phyloP scores from a whole-genome alignment of 148 eudicot genomes.

The Dysphania ambrosioides region DNA sequence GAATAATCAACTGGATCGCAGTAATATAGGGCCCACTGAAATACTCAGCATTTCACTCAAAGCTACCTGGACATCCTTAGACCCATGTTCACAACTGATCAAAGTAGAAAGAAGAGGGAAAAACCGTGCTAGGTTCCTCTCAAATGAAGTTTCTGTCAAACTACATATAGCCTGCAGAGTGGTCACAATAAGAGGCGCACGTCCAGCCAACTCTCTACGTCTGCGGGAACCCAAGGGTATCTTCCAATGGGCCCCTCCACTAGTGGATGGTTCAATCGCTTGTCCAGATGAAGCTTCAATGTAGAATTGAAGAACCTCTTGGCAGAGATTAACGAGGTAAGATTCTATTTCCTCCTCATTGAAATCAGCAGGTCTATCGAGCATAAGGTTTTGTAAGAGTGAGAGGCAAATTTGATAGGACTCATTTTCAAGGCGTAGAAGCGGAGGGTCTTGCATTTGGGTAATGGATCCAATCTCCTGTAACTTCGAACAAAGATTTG shows the following conservation, averaged over 20 bases:
- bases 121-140: conserved; percentile 56
- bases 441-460: conserved; percentile 98
- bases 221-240: conserved; percentile 77
- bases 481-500: conserved; percentile 58
- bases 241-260: conserved; percentile 39
- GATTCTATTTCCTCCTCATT: conserved; percentile 64
- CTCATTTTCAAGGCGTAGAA: conserved; percentile 89
- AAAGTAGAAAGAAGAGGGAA: conserved; percentile 71
- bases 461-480: conserved; percentile 67
- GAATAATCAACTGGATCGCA: conserved; percentile 49
- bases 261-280: conserved; percentile 29
- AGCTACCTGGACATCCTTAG: conserved; percentile 74
- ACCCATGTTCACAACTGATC: conserved; percentile 85
- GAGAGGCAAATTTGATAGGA: conserved; percentile 92
- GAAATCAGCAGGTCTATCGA: conserved; percentile 52
- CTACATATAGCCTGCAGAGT: conserved; percentile 73
- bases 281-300: conserved; percentile 51
- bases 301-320: conserved; percentile 70
- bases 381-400: conserved; percentile 67
- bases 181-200: conserved; percentile 79
- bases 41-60: conserved; percentile 73
- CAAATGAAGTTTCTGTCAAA: conserved; percentile 64
- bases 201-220: conserved; percentile 69
- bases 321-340: conserved; percentile 68
- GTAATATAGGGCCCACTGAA: conserved; percentile 61